A percentile compares a stretch with the other conserved stretches of the same genome.
Evolutionary conservation across 73 alveolate genomes (phyloP).

Genomic region (Blepharisma stoltei): DNA sequence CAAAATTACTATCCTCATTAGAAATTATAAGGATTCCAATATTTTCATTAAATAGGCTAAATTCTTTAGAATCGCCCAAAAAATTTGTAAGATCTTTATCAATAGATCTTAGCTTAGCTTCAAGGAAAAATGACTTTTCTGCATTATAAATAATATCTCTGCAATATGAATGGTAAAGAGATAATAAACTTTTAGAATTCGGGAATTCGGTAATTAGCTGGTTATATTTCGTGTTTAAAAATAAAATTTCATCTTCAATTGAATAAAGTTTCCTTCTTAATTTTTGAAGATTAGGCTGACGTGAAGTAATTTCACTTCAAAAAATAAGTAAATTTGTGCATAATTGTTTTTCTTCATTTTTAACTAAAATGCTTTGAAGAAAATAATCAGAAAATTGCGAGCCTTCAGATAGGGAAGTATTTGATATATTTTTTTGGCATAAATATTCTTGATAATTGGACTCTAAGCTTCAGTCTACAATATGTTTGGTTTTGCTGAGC

Average conservation of each 20-base stretch:
- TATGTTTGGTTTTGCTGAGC: not conserved
- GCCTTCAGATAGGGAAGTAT: not conserved
- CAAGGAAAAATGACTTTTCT: too few species aligned
- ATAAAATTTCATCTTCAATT: not conserved
- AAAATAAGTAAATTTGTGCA: not conserved
- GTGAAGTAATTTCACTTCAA: not conserved
- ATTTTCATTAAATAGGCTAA: not conserved
- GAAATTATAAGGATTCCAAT: not conserved
- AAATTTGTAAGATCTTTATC: not conserved
- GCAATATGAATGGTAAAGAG: not conserved
- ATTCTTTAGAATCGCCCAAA: not conserved
- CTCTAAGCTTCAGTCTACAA: not conserved
- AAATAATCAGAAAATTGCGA: not conserved
- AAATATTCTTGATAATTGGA: not conserved
- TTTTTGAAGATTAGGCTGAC: not conserved
- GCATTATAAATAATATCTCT: not conserved
- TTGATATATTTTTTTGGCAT: not conserved
- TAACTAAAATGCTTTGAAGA: not conserved
- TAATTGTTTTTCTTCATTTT: constrained; percentile 2
- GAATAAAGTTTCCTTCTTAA: not conserved
- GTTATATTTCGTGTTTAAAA: not conserved
- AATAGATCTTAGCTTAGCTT: not conserved
- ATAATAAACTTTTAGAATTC: not conserved
- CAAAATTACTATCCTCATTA: not conserved
- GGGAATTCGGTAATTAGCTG: not conserved